Evolutionary conservation across 352 stramenopile genomes (phyloP).

Genomic region (Phytophthora fragariae): DNA sequence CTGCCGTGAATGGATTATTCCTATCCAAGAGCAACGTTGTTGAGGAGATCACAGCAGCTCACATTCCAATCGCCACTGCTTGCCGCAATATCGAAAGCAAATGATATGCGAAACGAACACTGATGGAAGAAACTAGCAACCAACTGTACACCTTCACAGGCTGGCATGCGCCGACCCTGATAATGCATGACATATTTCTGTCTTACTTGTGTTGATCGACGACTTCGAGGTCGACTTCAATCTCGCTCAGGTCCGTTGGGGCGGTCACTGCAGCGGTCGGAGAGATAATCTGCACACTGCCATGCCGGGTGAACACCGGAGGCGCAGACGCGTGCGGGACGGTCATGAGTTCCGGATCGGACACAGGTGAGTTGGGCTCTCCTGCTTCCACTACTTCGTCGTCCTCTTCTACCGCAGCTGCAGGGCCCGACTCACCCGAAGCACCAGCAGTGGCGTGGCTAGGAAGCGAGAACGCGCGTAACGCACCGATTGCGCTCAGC

Average conservation of each 20-base stretch:
- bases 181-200: slow-evolving; percentile 23
- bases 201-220: slow-evolving; percentile 40
- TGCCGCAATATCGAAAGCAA: no score
- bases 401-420: slow-evolving; percentile 14
- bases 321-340: slow-evolving; percentile 40
- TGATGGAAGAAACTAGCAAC: not conserved
- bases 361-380: slow-evolving; percentile 31
- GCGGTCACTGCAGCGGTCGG: slow-evolving; percentile 33
- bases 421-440: slow-evolving; percentile 25
- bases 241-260: slow-evolving; percentile 39
- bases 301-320: slow-evolving; percentile 67
- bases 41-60: not conserved
- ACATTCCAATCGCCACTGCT: not conserved
- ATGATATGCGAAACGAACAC: not conserved
- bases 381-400: slow-evolving; percentile 17
- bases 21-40: no score
- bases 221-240: slow-evolving; percentile 41
- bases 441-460: slow-evolving; percentile 36
- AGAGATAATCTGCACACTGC: slow-evolving; percentile 73
- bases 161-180: not conserved
- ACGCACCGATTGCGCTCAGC: slow-evolving; percentile 77
- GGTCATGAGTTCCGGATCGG: slow-evolving; percentile 42
- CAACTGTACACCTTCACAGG: not conserved
- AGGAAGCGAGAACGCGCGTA: slow-evolving; percentile 49
- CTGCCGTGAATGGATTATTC: no score